Percentiles rank a stretch among this genome's conserved stretches.
Conservation (phyloP, 345 rosid genomes). For the Laguncularia racemosa region DNA sequence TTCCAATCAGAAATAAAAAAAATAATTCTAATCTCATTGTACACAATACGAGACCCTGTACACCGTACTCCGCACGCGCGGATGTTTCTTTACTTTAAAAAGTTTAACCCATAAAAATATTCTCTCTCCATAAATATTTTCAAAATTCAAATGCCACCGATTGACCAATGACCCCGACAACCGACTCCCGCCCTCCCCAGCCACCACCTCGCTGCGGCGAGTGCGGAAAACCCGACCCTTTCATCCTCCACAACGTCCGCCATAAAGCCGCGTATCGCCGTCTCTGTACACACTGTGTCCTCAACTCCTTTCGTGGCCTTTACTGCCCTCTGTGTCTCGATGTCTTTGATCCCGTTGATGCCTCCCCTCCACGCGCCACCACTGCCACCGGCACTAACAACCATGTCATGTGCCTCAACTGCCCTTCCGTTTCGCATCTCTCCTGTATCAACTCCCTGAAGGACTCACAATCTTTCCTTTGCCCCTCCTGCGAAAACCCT, state of each 20-base stretch:
- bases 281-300: constrained; percentile 78
- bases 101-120: no score
- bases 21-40: no score
- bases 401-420: constrained; percentile 46
- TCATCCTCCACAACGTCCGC: constrained; percentile 49
- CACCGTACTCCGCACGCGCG: no score
- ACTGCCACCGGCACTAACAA: constrained; percentile 17
- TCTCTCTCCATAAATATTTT: no score
- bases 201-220: constrained; percentile 26
- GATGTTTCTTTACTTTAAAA: no score
- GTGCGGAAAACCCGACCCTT: constrained; percentile 24
- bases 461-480: constrained; percentile 16
- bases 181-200: background rate
- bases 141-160: no score
- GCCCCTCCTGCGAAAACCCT: constrained; percentile 46
- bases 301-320: constrained; percentile 43
- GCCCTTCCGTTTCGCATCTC: constrained; percentile 53
- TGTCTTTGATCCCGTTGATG: constrained; percentile 36
- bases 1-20: no score
- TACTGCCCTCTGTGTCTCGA: constrained; percentile 71
- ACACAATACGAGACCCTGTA: no score
- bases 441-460: constrained; percentile 35
- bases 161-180: background rate
- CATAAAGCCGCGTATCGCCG: constrained; percentile 39
- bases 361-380: constrained; percentile 29